Conservation (phyloP, 352 stramenopile genomes). For the Pelagophyceae sp. region DNA sequence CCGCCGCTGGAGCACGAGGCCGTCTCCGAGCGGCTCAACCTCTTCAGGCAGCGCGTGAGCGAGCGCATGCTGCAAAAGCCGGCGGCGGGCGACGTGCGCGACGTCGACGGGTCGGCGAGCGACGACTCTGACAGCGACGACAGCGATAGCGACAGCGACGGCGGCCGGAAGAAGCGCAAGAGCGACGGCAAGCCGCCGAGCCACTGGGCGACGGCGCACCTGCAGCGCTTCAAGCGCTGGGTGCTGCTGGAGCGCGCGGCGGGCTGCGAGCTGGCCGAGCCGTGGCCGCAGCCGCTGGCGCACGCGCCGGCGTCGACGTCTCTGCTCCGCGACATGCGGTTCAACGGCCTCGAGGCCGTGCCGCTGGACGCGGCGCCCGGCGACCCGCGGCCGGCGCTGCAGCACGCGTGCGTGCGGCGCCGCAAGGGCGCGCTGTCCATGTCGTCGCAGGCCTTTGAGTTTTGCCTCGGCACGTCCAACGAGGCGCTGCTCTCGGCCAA, state of each 20-base stretch:
- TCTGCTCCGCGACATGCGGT: neutral
- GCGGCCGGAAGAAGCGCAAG: neutral
- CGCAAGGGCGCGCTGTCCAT: neutral
- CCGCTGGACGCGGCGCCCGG: neutral
- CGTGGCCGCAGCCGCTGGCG: neutral
- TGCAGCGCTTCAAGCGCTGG: slow-evolving; percentile 5
- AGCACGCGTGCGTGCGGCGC: neutral
- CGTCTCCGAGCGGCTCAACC: neutral
- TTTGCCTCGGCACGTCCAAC: neutral
- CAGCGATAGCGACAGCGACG: neutral
- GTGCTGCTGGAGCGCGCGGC: neutral
- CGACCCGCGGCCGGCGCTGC: neutral
- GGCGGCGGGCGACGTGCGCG: neutral
- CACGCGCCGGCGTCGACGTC: neutral
- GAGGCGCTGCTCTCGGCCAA: slow-evolving; percentile 2
- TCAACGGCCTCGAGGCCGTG: neutral
- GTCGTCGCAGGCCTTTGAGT: neutral
- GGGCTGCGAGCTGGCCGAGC: neutral
- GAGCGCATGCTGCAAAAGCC: neutral
- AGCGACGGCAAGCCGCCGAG: neutral
- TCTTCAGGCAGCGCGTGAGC: neutral
- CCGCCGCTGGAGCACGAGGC: neutral
- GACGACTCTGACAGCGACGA: neutral
- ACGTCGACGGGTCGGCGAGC: neutral
- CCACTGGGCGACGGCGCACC: neutral